Evolutionary conservation across 2,329 filamentous ascomycete genomes (phyloP).

Genomic region (Epichloe sylvatica): DNA sequence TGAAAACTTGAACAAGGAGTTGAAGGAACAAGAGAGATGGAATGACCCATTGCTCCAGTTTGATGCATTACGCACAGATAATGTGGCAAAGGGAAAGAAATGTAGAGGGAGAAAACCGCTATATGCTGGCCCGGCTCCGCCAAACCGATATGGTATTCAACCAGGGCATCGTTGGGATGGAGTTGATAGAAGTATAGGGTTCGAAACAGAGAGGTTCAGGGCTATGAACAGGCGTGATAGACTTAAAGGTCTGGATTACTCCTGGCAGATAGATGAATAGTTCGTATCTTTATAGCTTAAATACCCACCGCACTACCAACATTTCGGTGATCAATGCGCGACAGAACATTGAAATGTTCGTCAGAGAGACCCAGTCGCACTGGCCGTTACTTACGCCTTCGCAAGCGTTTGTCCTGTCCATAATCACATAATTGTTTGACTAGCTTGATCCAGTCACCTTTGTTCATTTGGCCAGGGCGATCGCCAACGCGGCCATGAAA

Average conservation of each 20-base stretch:
- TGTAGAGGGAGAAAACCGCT: slow-evolving; percentile 37
- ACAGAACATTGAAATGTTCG: not conserved
- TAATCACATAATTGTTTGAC: slow-evolving; percentile 43
- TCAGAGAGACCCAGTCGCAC: not conserved
- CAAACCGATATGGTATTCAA: slow-evolving; percentile 86
- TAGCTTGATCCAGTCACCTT: slow-evolving; percentile 43
- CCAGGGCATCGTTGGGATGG: slow-evolving; percentile 95
- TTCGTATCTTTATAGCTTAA: slow-evolving; percentile 2
- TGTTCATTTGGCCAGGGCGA: slow-evolving; percentile 35
- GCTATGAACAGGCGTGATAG: slow-evolving; percentile 66
- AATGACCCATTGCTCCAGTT: slow-evolving; percentile 87
- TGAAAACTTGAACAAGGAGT: slow-evolving; percentile 66
- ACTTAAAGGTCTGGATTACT: slow-evolving; percentile 69
- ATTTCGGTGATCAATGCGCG: not conserved
- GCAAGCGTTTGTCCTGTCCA: slow-evolving; percentile 38
- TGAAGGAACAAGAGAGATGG: slow-evolving; percentile 69
- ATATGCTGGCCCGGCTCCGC: slow-evolving; percentile 68
- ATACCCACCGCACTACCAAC: not conserved
- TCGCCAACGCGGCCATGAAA: slow-evolving; percentile 42
- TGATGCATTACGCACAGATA: slow-evolving; percentile 36
- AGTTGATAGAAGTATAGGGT: slow-evolving; percentile 84
- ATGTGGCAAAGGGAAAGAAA: slow-evolving; percentile 20
- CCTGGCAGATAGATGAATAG: slow-evolving; percentile 93
- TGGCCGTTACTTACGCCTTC: slow-evolving; percentile 23
- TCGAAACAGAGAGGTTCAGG: slow-evolving; percentile 86